phyloP scores from a whole-genome alignment of 1,139 yeast species.

The Kurtzmaniella quercitrusa region DNA sequence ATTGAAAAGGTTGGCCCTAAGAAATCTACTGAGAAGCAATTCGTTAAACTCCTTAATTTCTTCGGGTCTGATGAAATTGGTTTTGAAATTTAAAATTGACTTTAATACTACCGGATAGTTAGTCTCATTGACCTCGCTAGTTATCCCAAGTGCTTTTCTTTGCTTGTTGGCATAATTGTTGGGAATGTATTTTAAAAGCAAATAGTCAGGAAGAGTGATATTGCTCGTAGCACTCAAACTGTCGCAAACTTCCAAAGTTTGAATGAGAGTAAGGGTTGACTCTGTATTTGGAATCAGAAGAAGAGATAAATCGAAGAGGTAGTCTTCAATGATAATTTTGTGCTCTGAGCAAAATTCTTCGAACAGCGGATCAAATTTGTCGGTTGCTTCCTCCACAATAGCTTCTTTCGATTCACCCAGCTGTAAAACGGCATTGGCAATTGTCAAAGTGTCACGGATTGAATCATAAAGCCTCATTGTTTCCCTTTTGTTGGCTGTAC shows the following conservation, averaged over 20 bases:
- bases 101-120: conserved; percentile 15
- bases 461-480: conserved; percentile 27
- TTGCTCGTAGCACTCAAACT: conserved; percentile 40
- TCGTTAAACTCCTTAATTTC: conserved; percentile 21
- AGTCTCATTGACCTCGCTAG: conserved; percentile 27
- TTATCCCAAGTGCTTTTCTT: conserved; percentile 25
- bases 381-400: neutral
- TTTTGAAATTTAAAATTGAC: neutral
- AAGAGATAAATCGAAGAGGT: conserved; percentile 1
- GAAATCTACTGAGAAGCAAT: conserved; percentile 35
- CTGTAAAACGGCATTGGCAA: neutral
- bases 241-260: conserved; percentile 29
- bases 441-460: conserved; percentile 22
- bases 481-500: conserved; percentile 16
- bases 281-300: conserved; percentile 9
- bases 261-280: neutral
- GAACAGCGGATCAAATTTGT: neutral
- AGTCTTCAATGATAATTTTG: neutral
- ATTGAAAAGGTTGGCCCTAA: conserved; percentile 34
- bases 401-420: neutral
- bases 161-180: conserved; percentile 16
- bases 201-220: conserved; percentile 33
- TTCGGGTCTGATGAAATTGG: neutral
- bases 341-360: neutral
- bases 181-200: conserved; percentile 25